Percentiles rank a stretch among this genome's conserved stretches.
phyloP scores from a whole-genome alignment of 768 basidiomycete genomes.

The Leccinum variicolor region DNA sequence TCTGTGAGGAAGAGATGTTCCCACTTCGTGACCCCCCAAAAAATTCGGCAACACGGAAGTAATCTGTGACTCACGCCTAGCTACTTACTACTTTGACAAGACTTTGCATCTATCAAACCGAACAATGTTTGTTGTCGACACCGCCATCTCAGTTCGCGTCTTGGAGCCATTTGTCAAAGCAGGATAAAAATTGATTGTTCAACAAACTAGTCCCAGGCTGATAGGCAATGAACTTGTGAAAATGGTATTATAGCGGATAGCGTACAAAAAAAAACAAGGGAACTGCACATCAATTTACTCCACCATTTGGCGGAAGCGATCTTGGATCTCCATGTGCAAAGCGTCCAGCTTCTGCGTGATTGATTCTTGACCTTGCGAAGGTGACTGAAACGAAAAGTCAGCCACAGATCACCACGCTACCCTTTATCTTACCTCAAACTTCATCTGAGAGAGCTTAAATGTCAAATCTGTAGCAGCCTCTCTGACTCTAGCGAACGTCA shows the following conservation, averaged over 20 bases:
- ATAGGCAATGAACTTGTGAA: not conserved
- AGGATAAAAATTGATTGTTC: not conserved
- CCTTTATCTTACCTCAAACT: constrained; percentile 75
- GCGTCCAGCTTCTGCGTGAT: constrained; percentile 82
- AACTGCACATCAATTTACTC: constrained; percentile 46
- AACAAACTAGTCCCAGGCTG: not conserved
- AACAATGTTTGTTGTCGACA: not conserved
- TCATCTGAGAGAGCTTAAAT: constrained; percentile 99
- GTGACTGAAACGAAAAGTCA: constrained; percentile 52
- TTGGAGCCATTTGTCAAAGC: not conserved
- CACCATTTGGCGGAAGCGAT: constrained; percentile 85
- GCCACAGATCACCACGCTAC: not conserved
- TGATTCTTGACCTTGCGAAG: constrained; percentile 83
- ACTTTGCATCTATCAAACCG: not conserved
- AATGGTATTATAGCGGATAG: constrained; percentile 21
- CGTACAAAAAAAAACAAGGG: constrained; percentile 13
- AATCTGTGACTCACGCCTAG: too few relatives aligned
- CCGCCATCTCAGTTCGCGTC: not conserved
- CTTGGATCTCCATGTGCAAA: constrained; percentile 82
- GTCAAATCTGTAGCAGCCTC: constrained; percentile 84
- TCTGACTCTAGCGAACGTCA: constrained; percentile 84
- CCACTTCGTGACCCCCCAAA: too few relatives aligned
- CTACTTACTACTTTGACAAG: not conserved
- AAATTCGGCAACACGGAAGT: too few relatives aligned
- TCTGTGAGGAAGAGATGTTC: too few relatives aligned